phyloP scores from a whole-genome alignment of 345 rosid genomes.

The Sisymbrium irio region DNA sequence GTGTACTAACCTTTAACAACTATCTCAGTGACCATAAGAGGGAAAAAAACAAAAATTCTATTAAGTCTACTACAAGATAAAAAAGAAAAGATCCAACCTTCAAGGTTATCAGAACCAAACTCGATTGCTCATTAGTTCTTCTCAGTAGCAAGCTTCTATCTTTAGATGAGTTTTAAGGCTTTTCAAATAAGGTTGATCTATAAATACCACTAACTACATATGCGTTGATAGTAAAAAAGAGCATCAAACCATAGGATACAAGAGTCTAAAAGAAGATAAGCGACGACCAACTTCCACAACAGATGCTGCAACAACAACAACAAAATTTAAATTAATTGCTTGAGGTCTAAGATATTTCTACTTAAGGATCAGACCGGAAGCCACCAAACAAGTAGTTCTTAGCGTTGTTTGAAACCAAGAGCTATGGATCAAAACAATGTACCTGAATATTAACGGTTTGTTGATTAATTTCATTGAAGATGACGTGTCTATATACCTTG shows the following conservation, averaged over 20 bases:
- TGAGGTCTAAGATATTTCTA: too few species aligned
- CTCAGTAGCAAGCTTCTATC: constrained; percentile 57
- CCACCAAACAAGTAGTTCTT: not conserved
- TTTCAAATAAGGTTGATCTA: not conserved
- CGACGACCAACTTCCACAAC: constrained; percentile 61
- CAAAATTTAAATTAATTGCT: not conserved
- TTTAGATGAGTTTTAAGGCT: constrained; percentile 43
- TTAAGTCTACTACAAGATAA: not conserved
- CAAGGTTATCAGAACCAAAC: constrained; percentile 12
- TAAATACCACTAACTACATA: not conserved
- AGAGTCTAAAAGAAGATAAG: constrained; percentile 66
- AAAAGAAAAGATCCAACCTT: constrained; percentile 11
- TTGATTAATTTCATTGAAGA: constrained; percentile 59
- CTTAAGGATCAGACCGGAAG: too few species aligned
- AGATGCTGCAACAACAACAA: constrained; percentile 69
- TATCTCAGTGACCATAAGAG: constrained; percentile 1
- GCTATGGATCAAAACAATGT: not conserved
- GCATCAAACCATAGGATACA: constrained; percentile 56
- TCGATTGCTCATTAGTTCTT: constrained; percentile 40
- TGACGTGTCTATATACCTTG: constrained; percentile 74
- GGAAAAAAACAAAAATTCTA: not conserved
- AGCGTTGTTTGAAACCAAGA: constrained; percentile 3
- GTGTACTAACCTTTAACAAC: not conserved
- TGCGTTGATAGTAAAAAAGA: not conserved
- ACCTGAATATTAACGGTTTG: constrained; percentile 55